Evolutionary conservation across 2,329 filamentous ascomycete genomes (phyloP), one percentile per base, ranked within the genome.

Genomic region (Fusarium tanahbumbuense): DNA sequence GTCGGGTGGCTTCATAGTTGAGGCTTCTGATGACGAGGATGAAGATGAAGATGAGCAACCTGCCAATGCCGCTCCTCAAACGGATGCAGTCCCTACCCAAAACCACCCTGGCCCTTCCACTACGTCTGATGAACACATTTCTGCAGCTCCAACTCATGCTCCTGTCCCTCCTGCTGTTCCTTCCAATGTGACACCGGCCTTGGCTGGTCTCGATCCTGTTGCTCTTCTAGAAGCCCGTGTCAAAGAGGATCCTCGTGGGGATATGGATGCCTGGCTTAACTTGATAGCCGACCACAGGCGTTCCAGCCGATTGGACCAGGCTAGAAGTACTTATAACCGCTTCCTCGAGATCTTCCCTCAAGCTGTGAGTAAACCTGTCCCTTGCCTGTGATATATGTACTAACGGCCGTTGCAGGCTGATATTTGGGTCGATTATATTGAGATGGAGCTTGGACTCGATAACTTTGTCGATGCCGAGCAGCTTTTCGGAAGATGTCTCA

Each of bases 311-410:
- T 83, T 94, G 67, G 93, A 97, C 65, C 92, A 95, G 75, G 89
- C 92, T 28, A 89, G 95, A 70, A 88, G 86, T 62, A 89, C 91
- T 18, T 99, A 96, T 77, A 92, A 96, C 70, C 89, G 93, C 40
- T 98, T 98, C 79, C 85, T 98, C 71, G 88, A 92, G 70, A 85
- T 95, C 27, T 98, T 98, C 75, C 97, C 96, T 5, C 91, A 93
- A 78, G 91, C 94, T 73, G 96, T 98, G 89, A 87, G 95, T 89
- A 57, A 23, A 25, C 28, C 30, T 34, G 27, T 28, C 37, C 16
- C 10, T 25, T n/a, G 13, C 40, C 7, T 27, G 32, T 64, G 40
- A 40, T 22, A 25, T 23, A 40, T 44, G 20, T 53, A 64, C 73
- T 76, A 44, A 63, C 69, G 81, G 40, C 15, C 23, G 40, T 84